Evolutionary conservation across 805 yeast species (phyloP).

Genomic region (Saccharomycopsis sp.): DNA sequence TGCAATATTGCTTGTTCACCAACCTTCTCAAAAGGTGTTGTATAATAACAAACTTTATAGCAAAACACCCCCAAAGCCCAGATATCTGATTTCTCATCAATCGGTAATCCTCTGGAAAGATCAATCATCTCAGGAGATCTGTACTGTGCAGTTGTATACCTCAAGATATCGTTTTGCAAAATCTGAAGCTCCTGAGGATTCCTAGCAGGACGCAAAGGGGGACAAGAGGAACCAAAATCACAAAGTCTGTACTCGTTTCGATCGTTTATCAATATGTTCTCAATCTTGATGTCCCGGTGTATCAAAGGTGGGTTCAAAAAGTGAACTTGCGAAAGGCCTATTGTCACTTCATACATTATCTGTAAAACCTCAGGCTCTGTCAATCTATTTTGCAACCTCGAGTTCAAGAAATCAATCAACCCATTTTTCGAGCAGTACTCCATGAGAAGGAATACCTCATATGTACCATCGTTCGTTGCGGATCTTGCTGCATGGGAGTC

Average conservation of each 20-base stretch:
- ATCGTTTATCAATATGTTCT: conserved; percentile 77
- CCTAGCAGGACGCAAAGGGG: conserved; percentile 64
- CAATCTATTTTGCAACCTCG: conserved; percentile 55
- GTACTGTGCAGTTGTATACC: conserved; percentile 93
- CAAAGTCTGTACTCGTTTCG: conserved; percentile 68
- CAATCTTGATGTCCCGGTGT: conserved; percentile 87
- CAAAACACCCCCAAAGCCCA: conserved; percentile 96
- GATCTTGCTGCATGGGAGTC: conserved; percentile 91
- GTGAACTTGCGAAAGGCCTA: conserved; percentile 75
- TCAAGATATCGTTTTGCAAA: conserved; percentile 76
- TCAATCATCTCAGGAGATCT: conserved; percentile 96
- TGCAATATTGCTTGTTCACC: conserved; percentile 82
- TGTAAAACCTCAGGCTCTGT: conserved; percentile 59
- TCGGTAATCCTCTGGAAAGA: conserved; percentile 69
- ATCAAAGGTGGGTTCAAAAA: conserved; percentile 60
- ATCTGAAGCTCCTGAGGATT: conserved; percentile 63
- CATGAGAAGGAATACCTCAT: conserved; percentile 74
- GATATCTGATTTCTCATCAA: conserved; percentile 86
- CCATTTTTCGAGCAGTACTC: conserved; percentile 72
- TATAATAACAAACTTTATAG: conserved; percentile 84
- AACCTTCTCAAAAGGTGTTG: conserved; percentile 83
- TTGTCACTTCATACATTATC: conserved; percentile 60
- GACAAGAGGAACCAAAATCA: conserved; percentile 87
- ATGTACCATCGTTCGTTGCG: conserved; percentile 40
- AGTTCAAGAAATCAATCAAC: conserved; percentile 70